Evolutionary conservation across 441 rosid species (phyloP), one percentile per base, ranked within the genome.

Genomic region (Gossypium davidsonii): DNA sequence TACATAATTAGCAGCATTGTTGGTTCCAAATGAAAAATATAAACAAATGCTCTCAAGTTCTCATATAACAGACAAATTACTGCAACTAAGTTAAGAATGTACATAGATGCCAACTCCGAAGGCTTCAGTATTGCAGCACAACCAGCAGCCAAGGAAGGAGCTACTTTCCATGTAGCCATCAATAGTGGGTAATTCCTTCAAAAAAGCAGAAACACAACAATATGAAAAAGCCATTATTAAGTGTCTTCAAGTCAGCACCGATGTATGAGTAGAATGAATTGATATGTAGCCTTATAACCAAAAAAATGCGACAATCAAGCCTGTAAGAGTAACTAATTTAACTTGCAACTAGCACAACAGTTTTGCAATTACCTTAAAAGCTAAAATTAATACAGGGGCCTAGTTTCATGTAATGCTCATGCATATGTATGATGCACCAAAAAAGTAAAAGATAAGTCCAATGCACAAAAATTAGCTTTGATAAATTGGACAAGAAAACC

Each of bases 121-220:
- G 97, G 98, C 79, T 96, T 96, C 78, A 96, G 84, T 83, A 96
- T 85, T 18, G 99, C 97, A 7, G 97, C 79, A 79, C 99, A 96
- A 44, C 99, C 99, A 48, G 99, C 98, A 70, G 99, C 99, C 82
- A 96, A 78, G 46, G 99, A 92, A 77, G 99, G 98, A 82, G 99
- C 99, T 48, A 96, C 97, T 83, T 96, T 96, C 98, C 99, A 93
- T 73, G 89, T 79, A 73, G 98, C 96, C 98, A 96, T 88, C 86
- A 93, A 81, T 25, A 96, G 77, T 3, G 99, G 99, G 74, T 96
- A 93, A 82, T 96, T 96, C 99, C 98, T 92, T 85, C 86, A 88
- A 73, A 61, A 79, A 11, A 76, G 60, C 28, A 39, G 37, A 56
- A 26, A 79, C 74, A 42, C 2, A 37, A 59, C 52, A 71, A 57